Percentiles rank a stretch among this genome's conserved stretches.
phyloP scores from a whole-genome alignment of 116 monocot genomes.

The Dioscorea cayenensis region DNA sequence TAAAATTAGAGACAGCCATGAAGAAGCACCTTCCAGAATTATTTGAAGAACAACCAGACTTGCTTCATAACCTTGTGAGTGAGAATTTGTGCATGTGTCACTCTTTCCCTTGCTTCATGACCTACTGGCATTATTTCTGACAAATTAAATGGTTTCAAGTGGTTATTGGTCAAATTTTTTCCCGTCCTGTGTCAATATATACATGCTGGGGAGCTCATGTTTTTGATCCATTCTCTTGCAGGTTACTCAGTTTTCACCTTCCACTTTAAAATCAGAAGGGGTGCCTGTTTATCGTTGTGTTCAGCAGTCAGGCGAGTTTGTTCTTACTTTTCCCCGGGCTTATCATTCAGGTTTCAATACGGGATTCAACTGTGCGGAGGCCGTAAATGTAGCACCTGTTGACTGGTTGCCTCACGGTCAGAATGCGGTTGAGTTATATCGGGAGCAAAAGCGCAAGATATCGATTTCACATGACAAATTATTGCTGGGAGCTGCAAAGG shows the following conservation, averaged over 20 bases:
- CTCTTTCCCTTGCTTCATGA: background rate
- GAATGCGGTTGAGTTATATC: conserved; percentile 52
- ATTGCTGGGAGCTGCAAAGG: conserved; percentile 75
- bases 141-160: background rate
- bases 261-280: conserved; percentile 62
- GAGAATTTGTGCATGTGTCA: background rate
- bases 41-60: conserved; percentile 92
- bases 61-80: conserved; percentile 92
- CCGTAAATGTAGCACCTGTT: conserved; percentile 87
- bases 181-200: background rate
- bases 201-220: background rate
- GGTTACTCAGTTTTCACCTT: conserved; percentile 96
- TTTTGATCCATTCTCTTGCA: conserved; percentile 13
- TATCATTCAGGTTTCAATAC: conserved; percentile 97
- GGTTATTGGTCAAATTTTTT: no score
- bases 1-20: conserved; percentile 72
- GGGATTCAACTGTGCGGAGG: conserved; percentile 96
- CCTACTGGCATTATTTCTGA: background rate
- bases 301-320: conserved; percentile 81
- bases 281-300: conserved; percentile 79
- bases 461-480: conserved; percentile 73
- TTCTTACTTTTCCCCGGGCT: conserved; percentile 89
- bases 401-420: conserved; percentile 72
- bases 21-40: conserved; percentile 78
- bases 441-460: conserved; percentile 43